Evolutionary conservation across 1,139 yeast genomes (phyloP), one percentile per base, ranked within the genome.

Genomic region (Yamadazyma dendronema): DNA sequence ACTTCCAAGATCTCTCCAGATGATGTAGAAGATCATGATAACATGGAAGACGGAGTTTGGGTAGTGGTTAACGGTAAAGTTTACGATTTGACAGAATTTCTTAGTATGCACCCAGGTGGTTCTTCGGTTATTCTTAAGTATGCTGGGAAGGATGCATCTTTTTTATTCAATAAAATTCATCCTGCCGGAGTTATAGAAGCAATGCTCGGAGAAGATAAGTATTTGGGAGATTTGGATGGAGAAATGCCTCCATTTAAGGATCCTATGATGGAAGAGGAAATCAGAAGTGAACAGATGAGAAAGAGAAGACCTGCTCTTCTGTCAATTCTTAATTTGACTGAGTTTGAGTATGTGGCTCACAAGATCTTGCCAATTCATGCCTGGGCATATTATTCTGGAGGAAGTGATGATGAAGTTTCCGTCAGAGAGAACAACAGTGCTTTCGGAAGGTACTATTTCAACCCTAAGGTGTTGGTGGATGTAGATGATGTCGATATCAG

Each of bases 331-430:
- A 12, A 5, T 5, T 8, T 5, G 6, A 12, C 6, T 11, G 94
- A 85, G 54, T 86, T 88, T 50, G 96, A 88, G 56, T 72, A 73
- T 45, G 75, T 88, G 30, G 95, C 96, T 2, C 72, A 82, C 35
- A 71, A 76, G 42, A 80, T 84, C 32, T 62, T 87, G 61, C 70
- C 84, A 21, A 75, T 74, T 38, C 73, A 79, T 11, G 94, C 90
- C 0, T 84, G 95, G 88, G 88, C 88, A 5, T 88, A 88, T 60
- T 88, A 85, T 57, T 81, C 90, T 2, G 79, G 88, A 22, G 96
- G 89, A 10, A 72, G 90, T 12, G 95, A 87, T 55, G 96, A 88
- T 59, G 96, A 88, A 61, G 74, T 88, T 47, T 72, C 94, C 2
- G 57, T 84, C 58, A 73, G 96, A 46, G 95, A 88, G 55, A 88